Evolutionary conservation across 164 flowering plant species (phyloP).

Genomic region (Nymphaea colorata): DNA sequence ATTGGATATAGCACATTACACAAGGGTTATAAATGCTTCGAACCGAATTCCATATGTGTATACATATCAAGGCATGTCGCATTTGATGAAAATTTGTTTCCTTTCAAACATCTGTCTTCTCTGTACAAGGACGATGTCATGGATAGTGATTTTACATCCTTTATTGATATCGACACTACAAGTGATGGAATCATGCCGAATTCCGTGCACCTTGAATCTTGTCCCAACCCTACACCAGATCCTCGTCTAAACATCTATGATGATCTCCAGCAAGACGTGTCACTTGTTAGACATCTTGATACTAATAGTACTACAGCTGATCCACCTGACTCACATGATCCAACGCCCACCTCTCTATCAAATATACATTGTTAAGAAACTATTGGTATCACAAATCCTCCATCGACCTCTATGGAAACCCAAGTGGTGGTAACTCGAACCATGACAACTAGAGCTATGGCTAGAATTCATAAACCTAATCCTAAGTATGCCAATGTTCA

Average conservation of each 20-base stretch:
- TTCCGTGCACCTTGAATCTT: not conserved
- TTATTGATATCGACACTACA: not conserved
- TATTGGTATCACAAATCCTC: not conserved
- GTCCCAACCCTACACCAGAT: not conserved
- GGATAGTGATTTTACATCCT: not conserved
- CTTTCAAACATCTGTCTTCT: not conserved
- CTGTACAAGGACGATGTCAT: too few relatives aligned
- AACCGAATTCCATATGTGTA: not conserved
- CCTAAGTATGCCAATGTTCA: not conserved
- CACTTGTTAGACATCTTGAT: too few relatives aligned
- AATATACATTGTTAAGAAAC: not conserved
- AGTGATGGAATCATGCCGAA: not conserved
- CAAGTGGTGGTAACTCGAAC: too few relatives aligned
- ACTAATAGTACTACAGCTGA: too few relatives aligned
- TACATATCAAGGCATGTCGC: not conserved
- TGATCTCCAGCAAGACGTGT: too few relatives aligned
- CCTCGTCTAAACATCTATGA: too few relatives aligned
- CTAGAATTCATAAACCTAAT: not conserved
- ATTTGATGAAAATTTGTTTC: not conserved
- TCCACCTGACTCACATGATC: too few relatives aligned
- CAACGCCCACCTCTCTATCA: not conserved
- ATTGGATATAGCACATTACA: not conserved
- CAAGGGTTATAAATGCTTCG: not conserved
- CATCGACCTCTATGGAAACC: not conserved
- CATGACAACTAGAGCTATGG: not conserved